A percentile compares a stretch with the other conserved stretches of the same genome.
These are phyloP conservation scores for Psidium guajava DNA, from an alignment of 345 rosid genomes.

Conservation along the genomic window DNA sequence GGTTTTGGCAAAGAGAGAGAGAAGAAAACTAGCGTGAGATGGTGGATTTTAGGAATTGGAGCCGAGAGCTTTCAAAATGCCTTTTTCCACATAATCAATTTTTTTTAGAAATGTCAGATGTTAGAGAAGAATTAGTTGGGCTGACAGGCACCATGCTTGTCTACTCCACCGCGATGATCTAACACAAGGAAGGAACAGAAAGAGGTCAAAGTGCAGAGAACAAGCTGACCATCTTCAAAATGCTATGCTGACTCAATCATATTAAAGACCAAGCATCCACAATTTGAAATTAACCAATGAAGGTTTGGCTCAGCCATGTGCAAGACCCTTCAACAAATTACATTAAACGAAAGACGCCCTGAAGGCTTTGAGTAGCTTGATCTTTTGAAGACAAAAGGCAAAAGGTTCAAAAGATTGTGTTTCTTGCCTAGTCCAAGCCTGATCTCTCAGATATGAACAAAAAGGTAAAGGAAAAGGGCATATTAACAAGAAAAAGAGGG, in stretches of 20 bases:
- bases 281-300: not conserved
- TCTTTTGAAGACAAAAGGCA: not conserved
- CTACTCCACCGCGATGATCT: not conserved
- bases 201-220: not conserved
- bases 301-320: not conserved
- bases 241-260: not conserved
- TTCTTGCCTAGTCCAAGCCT: not conserved
- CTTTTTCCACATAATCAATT: not conserved
- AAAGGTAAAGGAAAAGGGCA: not conserved
- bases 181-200: not conserved
- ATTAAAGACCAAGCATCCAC: not conserved
- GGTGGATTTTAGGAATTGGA: not conserved
- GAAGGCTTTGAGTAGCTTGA: not conserved
- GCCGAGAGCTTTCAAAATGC: not conserved
- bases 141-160: not conserved
- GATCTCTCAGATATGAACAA: not conserved
- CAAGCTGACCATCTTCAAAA: not conserved
- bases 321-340: not conserved
- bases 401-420: not conserved
- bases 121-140: not conserved
- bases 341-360: not conserved
- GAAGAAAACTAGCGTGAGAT: not conserved
- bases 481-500: not conserved
- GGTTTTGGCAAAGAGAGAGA: not conserved
- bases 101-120: not conserved